A percentile compares a stretch with the other conserved stretches of the same genome.
Evolutionary conservation across 1,284 basidiomycete species (phyloP).

Genomic region (Apiotrichum akiyoshidainum): DNA sequence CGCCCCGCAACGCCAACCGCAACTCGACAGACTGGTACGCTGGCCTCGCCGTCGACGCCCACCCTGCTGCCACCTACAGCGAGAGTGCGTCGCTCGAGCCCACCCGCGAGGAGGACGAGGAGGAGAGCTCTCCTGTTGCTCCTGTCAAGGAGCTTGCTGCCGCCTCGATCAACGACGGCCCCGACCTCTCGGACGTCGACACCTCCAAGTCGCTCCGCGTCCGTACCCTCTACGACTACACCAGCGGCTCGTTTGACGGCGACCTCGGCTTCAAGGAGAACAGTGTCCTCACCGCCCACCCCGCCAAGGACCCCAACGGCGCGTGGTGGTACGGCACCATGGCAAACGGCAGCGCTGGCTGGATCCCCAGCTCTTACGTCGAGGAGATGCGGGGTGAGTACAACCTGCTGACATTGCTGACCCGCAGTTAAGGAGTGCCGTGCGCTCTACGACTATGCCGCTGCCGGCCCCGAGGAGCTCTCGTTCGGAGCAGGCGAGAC

Average conservation of each 20-base stretch:
- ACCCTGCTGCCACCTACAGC: conserved; percentile 29
- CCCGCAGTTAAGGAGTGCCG: conserved; percentile 25
- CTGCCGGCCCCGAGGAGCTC: conserved; percentile 69
- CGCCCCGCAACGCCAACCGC: conserved; percentile 56
- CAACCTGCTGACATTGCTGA: not conserved
- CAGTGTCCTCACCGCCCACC: conserved; percentile 71
- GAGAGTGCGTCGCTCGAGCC: conserved; percentile 27
- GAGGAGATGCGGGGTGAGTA: conserved; percentile 66
- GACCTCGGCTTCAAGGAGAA: conserved; percentile 90
- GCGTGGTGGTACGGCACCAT: conserved; percentile 86
- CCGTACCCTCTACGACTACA: conserved; percentile 75
- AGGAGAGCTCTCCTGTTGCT: not conserved
- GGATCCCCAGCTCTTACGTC: conserved; percentile 90
- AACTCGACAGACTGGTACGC: conserved; percentile 91
- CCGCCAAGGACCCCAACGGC: conserved; percentile 66
- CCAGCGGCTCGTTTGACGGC: conserved; percentile 76
- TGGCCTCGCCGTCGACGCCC: conserved; percentile 73
- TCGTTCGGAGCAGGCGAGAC: conserved; percentile 74
- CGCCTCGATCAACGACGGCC: conserved; percentile 12
- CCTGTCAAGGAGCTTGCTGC: conserved; percentile 2
- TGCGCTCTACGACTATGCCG: conserved; percentile 74
- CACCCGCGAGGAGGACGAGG: conserved; percentile 37
- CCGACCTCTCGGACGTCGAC: conserved; percentile 23
- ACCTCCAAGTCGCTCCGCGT: conserved; percentile 57
- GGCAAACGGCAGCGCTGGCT: conserved; percentile 67